Evolutionary conservation across 2,329 filamentous ascomycete genomes (phyloP), one percentile per base, ranked within the genome.

Genomic region (Magnaporthales sp.): DNA sequence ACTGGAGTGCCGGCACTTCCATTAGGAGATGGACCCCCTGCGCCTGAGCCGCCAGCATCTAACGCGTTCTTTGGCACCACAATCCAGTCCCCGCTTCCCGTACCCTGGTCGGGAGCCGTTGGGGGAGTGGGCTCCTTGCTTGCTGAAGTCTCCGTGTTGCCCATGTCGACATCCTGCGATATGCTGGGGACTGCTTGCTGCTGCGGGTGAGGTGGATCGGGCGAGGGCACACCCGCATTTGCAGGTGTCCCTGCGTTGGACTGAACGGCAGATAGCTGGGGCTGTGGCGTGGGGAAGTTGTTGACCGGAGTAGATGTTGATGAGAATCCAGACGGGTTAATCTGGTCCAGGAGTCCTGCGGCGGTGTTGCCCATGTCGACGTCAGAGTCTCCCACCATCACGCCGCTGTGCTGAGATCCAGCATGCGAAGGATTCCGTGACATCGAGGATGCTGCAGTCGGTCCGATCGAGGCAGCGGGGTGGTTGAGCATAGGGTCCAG

Each of bases 71-170:
- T 89, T 66, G 88, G 86, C 31, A 93, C 86, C 67, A 93, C 88
- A 3, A 92, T 88, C 90, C 90, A 93, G 69, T 93, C 91, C 31
- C 85, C 88, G 66, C 79, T 82, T 24, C 80, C 83, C 0, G 81
- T 82, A 4, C 79, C 80, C 66, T 84, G 80, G 66, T 83, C 81
- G 11, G 81, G 77, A 13, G 83, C 81, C 22, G 81, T 81, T 15
- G 75, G 75, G 56, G 74, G 74, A 10, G 77, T 73, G 24, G 77
- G 75, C 24, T 75, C 74, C 56, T 77, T 75, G 68, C 27, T 27
- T 4, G 58, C 62, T 9, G 62, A 26, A 1, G 61, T 38, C 9
- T 24, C 61, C 61, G 71, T 77, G 67, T 84, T 84, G n/a, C 84
- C 82, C 84, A 91, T 84, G 68, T 84, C 83, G 68, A 86, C 76